phyloP scores from a whole-genome alignment of 345 rosid species.

The Diplotaxis tenuifolia region DNA sequence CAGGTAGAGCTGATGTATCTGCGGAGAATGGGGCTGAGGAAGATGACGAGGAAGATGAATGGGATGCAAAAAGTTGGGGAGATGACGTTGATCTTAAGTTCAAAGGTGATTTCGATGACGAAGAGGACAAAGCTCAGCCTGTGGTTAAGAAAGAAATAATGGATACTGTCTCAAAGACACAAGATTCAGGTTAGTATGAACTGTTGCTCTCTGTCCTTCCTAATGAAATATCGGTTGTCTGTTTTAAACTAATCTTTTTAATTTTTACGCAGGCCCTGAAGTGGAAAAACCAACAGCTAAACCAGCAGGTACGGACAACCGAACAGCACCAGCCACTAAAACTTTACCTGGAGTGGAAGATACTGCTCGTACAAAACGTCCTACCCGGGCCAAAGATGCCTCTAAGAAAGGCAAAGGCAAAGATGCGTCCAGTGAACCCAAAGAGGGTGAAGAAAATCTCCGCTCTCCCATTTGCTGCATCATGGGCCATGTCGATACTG shows the following conservation, averaged over 20 bases:
- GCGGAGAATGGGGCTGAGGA: conserved; percentile 64
- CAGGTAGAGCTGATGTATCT: conserved; percentile 44
- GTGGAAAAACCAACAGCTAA: conserved; percentile 32
- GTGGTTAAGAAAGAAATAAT: conserved; percentile 54
- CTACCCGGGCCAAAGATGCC: conserved; percentile 38
- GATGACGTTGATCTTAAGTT: conserved; percentile 76
- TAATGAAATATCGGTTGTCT: not conserved
- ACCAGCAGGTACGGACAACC: conserved; percentile 39
- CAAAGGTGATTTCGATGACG: conserved; percentile 88
- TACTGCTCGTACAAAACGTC: conserved; percentile 16
- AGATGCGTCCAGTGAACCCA: conserved; percentile 36
- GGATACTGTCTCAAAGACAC: conserved; percentile 38
- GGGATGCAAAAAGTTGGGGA: conserved; percentile 99
- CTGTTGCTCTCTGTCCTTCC: conserved; percentile 1
- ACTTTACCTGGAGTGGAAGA: conserved; percentile 42
- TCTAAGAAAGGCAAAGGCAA: conserved; percentile 42
- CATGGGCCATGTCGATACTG: conserved; percentile 98
- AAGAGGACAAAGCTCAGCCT: conserved; percentile 64
- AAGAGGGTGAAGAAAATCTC: conserved; percentile 56
- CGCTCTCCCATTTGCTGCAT: conserved; percentile 96
- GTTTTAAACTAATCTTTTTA: conserved; percentile 8
- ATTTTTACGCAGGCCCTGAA: conserved; percentile 26
- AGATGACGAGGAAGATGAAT: conserved; percentile 79
- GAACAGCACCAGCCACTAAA: conserved; percentile 15
- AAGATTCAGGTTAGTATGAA: conserved; percentile 43